A percentile compares a stretch with the other conserved stretches of the same genome.
Evolutionary conservation across 2,329 filamentous ascomycete species (phyloP).

Genomic region (Pyrenophora graminea): DNA sequence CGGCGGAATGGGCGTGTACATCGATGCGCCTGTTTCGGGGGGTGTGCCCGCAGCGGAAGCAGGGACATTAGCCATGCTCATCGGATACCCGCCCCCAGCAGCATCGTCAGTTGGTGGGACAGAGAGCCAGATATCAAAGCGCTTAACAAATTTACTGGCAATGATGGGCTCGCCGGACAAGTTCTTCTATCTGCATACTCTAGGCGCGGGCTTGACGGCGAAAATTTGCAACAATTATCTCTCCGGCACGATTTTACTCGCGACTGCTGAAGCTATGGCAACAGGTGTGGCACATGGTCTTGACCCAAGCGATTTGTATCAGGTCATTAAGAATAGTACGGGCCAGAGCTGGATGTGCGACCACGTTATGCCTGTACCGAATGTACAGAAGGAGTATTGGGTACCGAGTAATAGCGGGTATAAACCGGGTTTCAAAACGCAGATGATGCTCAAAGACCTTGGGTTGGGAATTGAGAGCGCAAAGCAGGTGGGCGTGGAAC

Average conservation of each 20-base stretch:
- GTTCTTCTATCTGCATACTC: constrained; percentile 34
- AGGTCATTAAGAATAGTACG: constrained; percentile 36
- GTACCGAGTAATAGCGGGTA: constrained; percentile 42
- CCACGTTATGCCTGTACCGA: constrained; percentile 40
- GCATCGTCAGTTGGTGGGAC: neutral
- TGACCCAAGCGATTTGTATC: constrained; percentile 32
- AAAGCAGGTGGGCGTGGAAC: constrained; percentile 30
- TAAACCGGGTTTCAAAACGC: constrained; percentile 40
- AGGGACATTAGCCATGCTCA: constrained; percentile 33
- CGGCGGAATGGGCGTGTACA: constrained; percentile 26
- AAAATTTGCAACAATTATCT: constrained; percentile 45
- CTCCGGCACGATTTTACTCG: constrained; percentile 36
- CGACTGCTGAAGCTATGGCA: constrained; percentile 39
- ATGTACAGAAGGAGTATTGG: constrained; percentile 33
- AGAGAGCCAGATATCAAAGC: constrained; percentile 9
- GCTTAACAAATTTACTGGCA: constrained; percentile 16
- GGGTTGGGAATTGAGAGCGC: constrained; percentile 36
- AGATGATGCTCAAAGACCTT: constrained; percentile 44
- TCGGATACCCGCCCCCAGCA: constrained; percentile 29
- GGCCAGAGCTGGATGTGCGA: constrained; percentile 44
- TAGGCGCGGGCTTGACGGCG: constrained; percentile 38
- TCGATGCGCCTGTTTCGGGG: constrained; percentile 41
- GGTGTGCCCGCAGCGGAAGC: constrained; percentile 38
- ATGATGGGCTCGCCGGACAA: constrained; percentile 35
- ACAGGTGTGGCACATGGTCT: constrained; percentile 38